A percentile compares a stretch with the other conserved stretches of the same genome.
These are phyloP conservation scores for Chenopodium album DNA, from an alignment of 148 eudicot species.

Conservation along the genomic window DNA sequence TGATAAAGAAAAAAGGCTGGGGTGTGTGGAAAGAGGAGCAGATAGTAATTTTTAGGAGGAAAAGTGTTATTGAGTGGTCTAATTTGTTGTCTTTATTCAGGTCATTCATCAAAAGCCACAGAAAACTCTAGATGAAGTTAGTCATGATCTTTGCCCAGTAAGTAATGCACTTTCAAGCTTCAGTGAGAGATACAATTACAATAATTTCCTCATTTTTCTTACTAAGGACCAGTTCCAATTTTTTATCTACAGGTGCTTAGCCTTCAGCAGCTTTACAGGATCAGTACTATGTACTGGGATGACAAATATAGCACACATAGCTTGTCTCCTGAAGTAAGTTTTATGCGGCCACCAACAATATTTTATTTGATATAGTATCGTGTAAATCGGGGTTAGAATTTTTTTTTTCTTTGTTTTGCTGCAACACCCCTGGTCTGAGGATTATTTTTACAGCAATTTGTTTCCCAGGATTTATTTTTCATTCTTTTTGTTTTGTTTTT, in stretches of 20 bases:
- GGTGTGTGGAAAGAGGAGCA: background rate
- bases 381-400: background rate
- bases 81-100: constrained; percentile 37
- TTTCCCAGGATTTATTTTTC: no score
- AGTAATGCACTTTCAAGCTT: constrained; percentile 32
- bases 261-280: constrained; percentile 87
- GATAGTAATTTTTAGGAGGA: background rate
- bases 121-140: constrained; percentile 84
- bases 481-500: no score
- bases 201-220: constrained; percentile 19
- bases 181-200: constrained; percentile 6
- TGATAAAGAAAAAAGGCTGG: background rate
- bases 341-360: background rate
- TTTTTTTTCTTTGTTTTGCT: background rate
- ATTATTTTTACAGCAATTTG: background rate
- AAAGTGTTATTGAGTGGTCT: background rate
- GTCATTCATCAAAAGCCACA: constrained; percentile 90
- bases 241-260: constrained; percentile 61
- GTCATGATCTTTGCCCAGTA: constrained; percentile 91
- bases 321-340: constrained; percentile 79
- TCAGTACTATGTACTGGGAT: constrained; percentile 97
- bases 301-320: constrained; percentile 96
- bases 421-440: background rate
- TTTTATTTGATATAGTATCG: constrained; percentile 1
- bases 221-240: constrained; percentile 27